phyloP scores from a whole-genome alignment of 108 stramenopile species.

The Conticribra weissflogii region DNA sequence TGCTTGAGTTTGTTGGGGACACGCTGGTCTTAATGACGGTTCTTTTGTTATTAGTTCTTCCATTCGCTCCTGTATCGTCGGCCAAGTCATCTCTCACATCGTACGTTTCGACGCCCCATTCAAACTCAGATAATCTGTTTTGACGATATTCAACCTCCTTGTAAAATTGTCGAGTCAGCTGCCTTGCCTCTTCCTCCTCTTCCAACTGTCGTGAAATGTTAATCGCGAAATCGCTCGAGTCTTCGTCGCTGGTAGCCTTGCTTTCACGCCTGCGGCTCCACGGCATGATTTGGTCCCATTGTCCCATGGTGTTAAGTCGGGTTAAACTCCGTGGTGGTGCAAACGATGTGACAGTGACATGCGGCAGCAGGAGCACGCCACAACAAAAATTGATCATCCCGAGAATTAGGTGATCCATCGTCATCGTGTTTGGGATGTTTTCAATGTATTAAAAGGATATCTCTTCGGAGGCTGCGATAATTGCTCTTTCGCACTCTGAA shows the following conservation, averaged over 20 bases:
- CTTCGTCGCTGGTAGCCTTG: not conserved
- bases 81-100: not conserved
- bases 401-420: no score
- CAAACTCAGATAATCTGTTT: constrained; percentile 6
- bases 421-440: no score
- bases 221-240: not conserved
- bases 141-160: constrained; percentile 34
- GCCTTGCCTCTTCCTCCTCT: constrained; percentile 16
- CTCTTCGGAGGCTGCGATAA: no score
- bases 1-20: no score
- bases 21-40: no score
- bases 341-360: no score
- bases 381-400: no score
- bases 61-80: not conserved
- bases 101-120: not conserved
- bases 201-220: not conserved
- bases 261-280: not conserved
- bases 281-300: not conserved
- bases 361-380: no score
- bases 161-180: constrained; percentile 31
- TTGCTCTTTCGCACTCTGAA: no score
- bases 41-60: not conserved
- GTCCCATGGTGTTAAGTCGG: no score
- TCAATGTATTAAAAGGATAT: no score
- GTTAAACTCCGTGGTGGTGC: no score